Evolutionary conservation across 2,329 filamentous ascomycete genomes (phyloP).

Genomic region (Xylaria sp.): DNA sequence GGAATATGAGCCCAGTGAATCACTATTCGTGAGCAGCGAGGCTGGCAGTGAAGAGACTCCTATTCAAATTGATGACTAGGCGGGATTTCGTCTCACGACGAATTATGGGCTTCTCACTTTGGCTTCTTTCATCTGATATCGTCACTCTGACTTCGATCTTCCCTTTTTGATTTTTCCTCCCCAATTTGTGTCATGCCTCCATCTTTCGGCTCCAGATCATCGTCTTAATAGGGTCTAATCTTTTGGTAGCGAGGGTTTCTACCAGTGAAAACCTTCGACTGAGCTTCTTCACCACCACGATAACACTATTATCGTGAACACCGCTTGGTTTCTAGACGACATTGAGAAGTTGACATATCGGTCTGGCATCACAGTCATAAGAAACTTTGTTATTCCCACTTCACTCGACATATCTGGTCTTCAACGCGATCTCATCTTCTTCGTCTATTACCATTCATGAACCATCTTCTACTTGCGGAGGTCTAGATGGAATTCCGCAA

Average conservation of each 20-base stretch:
- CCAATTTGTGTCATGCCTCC: not conserved
- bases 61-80: constrained; percentile 16
- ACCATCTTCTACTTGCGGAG: no score
- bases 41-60: not conserved
- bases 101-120: not conserved
- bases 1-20: not conserved
- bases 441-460: not conserved
- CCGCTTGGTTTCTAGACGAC: not conserved
- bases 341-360: not conserved
- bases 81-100: not conserved
- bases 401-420: not conserved
- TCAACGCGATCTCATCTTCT: not conserved
- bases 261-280: not conserved
- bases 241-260: not conserved
- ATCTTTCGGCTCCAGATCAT: not conserved
- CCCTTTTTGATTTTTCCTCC: not conserved
- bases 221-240: not conserved
- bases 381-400: not conserved
- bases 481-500: no score
- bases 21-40: constrained; percentile 10
- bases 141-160: not conserved
- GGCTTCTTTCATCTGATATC: not conserved
- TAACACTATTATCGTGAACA: not conserved
- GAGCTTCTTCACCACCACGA: not conserved
- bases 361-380: not conserved